These are phyloP conservation scores for Acanthamoeba lenticulata DNA, from an alignment of 208 protist species.

Conservation along the genomic window DNA sequence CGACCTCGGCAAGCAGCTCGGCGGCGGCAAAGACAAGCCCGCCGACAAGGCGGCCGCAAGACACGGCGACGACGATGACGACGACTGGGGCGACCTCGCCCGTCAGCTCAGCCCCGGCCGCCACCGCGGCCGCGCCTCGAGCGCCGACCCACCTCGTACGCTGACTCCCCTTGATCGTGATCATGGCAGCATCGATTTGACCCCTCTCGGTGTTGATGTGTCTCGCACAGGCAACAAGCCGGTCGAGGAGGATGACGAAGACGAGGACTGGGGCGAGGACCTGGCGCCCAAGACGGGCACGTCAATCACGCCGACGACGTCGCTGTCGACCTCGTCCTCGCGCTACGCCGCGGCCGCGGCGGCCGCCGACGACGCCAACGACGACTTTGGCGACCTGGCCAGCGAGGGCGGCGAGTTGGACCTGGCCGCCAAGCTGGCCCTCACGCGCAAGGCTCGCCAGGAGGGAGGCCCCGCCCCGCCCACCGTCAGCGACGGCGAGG, in stretches of 20 bases:
- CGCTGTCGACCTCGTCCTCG: neutral
- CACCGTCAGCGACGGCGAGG: neutral
- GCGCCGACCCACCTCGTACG: neutral
- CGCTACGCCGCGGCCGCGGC: neutral
- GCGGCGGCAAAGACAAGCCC: neutral
- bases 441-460: neutral
- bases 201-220: too few species aligned
- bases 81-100: conserved; percentile 29
- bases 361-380: conserved; percentile 57
- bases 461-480: neutral
- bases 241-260: neutral
- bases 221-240: neutral
- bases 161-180: too few species aligned
- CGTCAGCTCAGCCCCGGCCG: neutral
- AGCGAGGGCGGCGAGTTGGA: conserved; percentile 72
- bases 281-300: neutral
- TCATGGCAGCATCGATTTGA: too few species aligned
- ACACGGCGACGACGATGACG: neutral
- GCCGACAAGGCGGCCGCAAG: too few species aligned
- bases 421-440: neutral
- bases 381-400: conserved; percentile 71
- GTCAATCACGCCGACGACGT: neutral
- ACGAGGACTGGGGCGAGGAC: neutral
- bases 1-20: neutral
- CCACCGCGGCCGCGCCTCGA: neutral